phyloP scores from a whole-genome alignment of 1,284 basidiomycete species.

The Rhodofomes roseus region DNA sequence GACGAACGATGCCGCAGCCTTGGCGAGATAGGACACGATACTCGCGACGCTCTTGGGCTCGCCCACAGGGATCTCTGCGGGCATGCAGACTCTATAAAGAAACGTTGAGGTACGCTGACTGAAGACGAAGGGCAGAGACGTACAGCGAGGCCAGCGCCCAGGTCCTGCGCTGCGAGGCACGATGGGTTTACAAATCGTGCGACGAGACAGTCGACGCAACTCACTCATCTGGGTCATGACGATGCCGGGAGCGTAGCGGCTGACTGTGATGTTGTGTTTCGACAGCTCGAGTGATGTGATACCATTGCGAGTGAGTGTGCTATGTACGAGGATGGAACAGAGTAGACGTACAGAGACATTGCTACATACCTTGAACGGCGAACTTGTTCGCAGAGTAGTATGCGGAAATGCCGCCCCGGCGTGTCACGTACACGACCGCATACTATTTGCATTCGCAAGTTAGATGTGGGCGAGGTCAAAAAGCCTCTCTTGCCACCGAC shows the following conservation, averaged over 20 bases:
- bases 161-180: neutral
- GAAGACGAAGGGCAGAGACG: neutral
- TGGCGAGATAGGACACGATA: constrained; percentile 11
- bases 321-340: neutral
- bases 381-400: constrained; percentile 25
- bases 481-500: constrained; percentile 23
- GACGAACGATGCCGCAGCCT: constrained; percentile 12
- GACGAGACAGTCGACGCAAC: constrained; percentile 1
- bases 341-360: constrained; percentile 14
- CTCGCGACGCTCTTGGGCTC: constrained; percentile 6
- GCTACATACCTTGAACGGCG: constrained; percentile 26
- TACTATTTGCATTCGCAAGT: no score
- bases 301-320: neutral
- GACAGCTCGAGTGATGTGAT: constrained; percentile 4
- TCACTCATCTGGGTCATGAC: constrained; percentile 5
- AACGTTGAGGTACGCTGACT: neutral
- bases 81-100: neutral
- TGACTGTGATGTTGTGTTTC: constrained; percentile 7
- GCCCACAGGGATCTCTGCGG: neutral
- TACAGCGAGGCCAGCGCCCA: neutral
- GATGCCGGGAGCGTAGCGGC: constrained; percentile 3
- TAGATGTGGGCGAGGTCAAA: neutral
- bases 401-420: neutral
- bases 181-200: constrained; percentile 2
- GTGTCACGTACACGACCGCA: no score